Base-by-base conservation (phyloP, 495 filamentous ascomycete species). In the Mytilinidion resinicola region DNA sequence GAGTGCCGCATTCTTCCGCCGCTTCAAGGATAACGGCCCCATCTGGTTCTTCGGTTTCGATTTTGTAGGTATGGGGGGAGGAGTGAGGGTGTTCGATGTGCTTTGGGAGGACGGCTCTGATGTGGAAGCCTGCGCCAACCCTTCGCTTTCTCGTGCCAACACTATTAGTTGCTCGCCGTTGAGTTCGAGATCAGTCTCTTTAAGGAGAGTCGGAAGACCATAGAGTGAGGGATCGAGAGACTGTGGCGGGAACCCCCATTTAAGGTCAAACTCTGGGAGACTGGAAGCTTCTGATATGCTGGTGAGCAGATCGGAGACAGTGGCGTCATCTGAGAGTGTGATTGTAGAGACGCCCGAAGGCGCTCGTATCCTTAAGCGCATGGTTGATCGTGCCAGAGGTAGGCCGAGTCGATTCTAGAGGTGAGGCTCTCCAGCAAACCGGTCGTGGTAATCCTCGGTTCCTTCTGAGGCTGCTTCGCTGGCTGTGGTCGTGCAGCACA, bases 131-230 rank as follows among this genome's bases (percentile, higher is more conserved):
- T 56, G n/a, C 50, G 50, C 2, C 55, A 47, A 30, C 34, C 67
- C 67, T 46, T 81, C 72, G 64, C 69, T 74, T 57, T 76, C 63
- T 34, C 63, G 66, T 76, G 66, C 69, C 20, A 68, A 75, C 47
- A 95, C 78, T n/a, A 90, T 87, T 5, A 96, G 74, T 56, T 86
- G 88, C 64, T 96, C 90, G 9, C 90, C 88, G 57, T 93, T 80
- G 9, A 97, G 78, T 34, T 86, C 85, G 36, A 95, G 65, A 9
- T 78, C 82, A 3, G 82, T 72, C 10, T 85, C 79, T 25, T 66
- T 63, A 21, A 91, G 67, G 3, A 64, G 70, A 41, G 77, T 77
- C 3, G 74, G 62, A 11, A 74, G 38, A 66, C 77, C 61, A 60
- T 80, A 65, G 8, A 74, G 61, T 33, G 82, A 77, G 12, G 89